phyloP scores from a whole-genome alignment of 2,329 filamentous ascomycete species.

The Exophiala dermatitidis region DNA sequence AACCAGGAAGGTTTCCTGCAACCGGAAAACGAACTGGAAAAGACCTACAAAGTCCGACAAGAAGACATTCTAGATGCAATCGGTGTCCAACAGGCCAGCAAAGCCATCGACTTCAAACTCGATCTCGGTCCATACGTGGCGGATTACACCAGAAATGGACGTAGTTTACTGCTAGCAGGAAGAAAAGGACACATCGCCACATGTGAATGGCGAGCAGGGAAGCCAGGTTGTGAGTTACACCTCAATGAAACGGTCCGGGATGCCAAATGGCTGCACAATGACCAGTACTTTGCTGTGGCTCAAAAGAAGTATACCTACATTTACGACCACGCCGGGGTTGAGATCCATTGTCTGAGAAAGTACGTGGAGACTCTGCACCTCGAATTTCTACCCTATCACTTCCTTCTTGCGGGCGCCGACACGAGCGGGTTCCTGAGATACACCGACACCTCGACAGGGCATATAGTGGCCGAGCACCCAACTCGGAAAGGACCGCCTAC shows the following conservation, averaged over 20 bases:
- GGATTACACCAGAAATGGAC: slow-evolving; percentile 85
- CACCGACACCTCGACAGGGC: slow-evolving; percentile 88
- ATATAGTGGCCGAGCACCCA: slow-evolving; percentile 75
- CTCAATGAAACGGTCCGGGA: slow-evolving; percentile 85
- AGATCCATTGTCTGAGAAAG: slow-evolving; percentile 84
- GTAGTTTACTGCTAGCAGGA: slow-evolving; percentile 75
- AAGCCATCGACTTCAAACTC: slow-evolving; percentile 82
- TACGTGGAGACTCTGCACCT: slow-evolving; percentile 88
- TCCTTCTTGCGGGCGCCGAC: slow-evolving; percentile 67
- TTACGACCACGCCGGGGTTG: slow-evolving; percentile 83
- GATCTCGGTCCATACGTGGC: slow-evolving; percentile 77
- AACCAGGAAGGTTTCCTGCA: slow-evolving; percentile 80
- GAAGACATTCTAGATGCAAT: slow-evolving; percentile 72
- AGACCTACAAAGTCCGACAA: slow-evolving; percentile 87
- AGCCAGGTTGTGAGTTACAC: slow-evolving; percentile 84
- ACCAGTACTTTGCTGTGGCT: slow-evolving; percentile 85
- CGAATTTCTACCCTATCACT: slow-evolving; percentile 95
- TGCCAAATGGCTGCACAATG: slow-evolving; percentile 87
- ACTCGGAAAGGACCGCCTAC: slow-evolving; percentile 80
- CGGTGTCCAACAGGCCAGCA: slow-evolving; percentile 77
- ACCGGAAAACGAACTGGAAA: slow-evolving; percentile 77
- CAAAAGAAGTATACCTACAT: slow-evolving; percentile 98
- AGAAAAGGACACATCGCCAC: slow-evolving; percentile 91
- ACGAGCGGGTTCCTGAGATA: slow-evolving; percentile 83
- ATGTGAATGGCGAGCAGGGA: slow-evolving; percentile 93